Evolutionary conservation across 192 early-diverging fungal species (phyloP), one percentile per base, ranked within the genome.

Genomic region (Entomortierella lignicola): DNA sequence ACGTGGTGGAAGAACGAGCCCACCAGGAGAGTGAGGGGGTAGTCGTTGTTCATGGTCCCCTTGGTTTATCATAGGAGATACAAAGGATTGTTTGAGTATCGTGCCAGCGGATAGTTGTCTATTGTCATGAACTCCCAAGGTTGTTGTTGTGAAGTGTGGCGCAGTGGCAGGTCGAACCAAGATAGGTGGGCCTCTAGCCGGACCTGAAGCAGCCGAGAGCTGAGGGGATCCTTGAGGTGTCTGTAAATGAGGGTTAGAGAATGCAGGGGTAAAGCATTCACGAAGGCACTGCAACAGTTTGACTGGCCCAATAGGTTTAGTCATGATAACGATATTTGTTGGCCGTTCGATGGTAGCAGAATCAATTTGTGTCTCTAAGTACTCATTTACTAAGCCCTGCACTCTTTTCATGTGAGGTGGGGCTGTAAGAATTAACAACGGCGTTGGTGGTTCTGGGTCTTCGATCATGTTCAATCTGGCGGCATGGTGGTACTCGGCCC

Each of bases 241-340:
- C n/a, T 65, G 55, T 11, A 70, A 32, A 32, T 61, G 54, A 23
- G 34, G 67, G 31, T 43, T 55, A 12, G 68, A 69, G 51, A 69
- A 63, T 11, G 75, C 75, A 17, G 75, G 75, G 0, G 67, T 79
- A 25, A 79, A 79, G 51, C 75, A 79, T 23, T 79, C 75, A 26
- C 75, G 75, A 44, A 79, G 62, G 42, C 67, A 79, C 32, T 79
- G 75, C 27, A 47, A 30, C 52, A 79, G 25, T 51, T 79, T 79
- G 29, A 79, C 32, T 2, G 75, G 75, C 21, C 75, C 75, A 39
- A 79, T 61, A 21, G 75, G 75, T 26, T 79, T 79, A 56, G 41
- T 64, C 57, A 79, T 60, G 52, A 79, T 69, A 29, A 79, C 68
- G 23, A 79, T 53, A 15, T 39, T 66, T 10, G 75, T 67, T 8